Base-by-base conservation (phyloP, 1,284 basidiomycete genomes). In the Ceratobasidium sp. region DNA sequence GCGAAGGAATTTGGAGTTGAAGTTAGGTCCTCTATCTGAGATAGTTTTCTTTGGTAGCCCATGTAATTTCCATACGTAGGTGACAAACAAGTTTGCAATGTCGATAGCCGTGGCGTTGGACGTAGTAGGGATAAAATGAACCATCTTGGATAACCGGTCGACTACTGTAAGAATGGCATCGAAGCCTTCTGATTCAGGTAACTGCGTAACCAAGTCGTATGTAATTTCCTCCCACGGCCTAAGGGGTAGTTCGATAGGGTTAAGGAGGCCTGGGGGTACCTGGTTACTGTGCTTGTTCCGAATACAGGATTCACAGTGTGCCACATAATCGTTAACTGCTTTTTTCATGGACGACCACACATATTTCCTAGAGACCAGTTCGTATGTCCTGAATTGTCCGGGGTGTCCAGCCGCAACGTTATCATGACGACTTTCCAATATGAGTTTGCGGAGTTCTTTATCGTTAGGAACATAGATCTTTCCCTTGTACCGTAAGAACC, bases 311-410 rank as follows among this genome's bases (percentile, higher is more conserved):
- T 46, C 44, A 46, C 44, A 46, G 17, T 46, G 44, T 9, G 44
- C 9, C 17, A 46, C 44, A 46, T 46, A 46, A 46, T 9, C 44
- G 9, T 46, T 9, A 15, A 46, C 44, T 9, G 44, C 9, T 46
- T 46, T 46, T 15, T 46, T 46, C 44, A 46, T 46, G 44, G 44
- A 46, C 44, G 44, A 15, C 44, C 17, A 46, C 9, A 94, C 91
- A 86, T 98, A 97, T 87, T 98, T 98, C n/a, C n/a, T n/a, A n/a
- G n/a, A n/a, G n/a, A n/a, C n/a, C n/a, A n/a, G n/a, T n/a, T n/a
- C n/a, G n/a, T n/a, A n/a, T n/a, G n/a, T n/a, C n/a, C n/a, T n/a
- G n/a, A n/a, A n/a, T n/a, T n/a, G n/a, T n/a, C n/a, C n/a, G n/a
- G n/a, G n/a, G n/a, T n/a, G n/a, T n/a, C n/a, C n/a, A n/a, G n/a